Conservation (phyloP, 345 rosid genomes). For the Fremontodendron californicum region DNA sequence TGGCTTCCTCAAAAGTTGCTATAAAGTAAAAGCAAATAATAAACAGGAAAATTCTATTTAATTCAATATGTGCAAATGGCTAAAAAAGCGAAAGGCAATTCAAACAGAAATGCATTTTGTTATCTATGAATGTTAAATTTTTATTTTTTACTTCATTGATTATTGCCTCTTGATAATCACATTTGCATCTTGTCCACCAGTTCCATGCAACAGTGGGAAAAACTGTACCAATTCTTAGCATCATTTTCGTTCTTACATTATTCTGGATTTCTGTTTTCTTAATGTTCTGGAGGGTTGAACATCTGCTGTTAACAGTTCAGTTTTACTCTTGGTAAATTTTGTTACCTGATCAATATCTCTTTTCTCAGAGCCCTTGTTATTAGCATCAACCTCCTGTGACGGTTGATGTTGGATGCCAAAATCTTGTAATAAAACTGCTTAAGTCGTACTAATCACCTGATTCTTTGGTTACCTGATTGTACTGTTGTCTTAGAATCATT, state of each 20-base stretch:
- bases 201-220: background rate
- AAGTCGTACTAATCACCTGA: background rate
- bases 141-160: background rate
- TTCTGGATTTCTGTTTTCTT: background rate
- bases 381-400: slow-evolving; percentile 2
- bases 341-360: background rate
- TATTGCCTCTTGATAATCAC: background rate
- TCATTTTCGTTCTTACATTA: background rate
- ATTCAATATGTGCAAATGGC: background rate
- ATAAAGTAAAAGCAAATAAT: background rate
- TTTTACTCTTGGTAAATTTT: background rate
- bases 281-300: background rate
- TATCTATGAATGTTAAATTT: background rate
- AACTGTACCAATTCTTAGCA: background rate
- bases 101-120: background rate
- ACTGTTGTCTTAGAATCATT: background rate
- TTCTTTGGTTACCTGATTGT: background rate
- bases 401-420: slow-evolving; percentile 13
- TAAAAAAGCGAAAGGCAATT: background rate
- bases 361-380: slow-evolving; percentile 19
- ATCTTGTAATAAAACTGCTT: background rate
- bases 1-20: background rate
- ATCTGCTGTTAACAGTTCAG: background rate
- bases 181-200: background rate
- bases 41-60: background rate